These are phyloP conservation scores for Piromyces finnis DNA, from an alignment of 192 early-diverging fungal species.

Conservation along the genomic window DNA sequence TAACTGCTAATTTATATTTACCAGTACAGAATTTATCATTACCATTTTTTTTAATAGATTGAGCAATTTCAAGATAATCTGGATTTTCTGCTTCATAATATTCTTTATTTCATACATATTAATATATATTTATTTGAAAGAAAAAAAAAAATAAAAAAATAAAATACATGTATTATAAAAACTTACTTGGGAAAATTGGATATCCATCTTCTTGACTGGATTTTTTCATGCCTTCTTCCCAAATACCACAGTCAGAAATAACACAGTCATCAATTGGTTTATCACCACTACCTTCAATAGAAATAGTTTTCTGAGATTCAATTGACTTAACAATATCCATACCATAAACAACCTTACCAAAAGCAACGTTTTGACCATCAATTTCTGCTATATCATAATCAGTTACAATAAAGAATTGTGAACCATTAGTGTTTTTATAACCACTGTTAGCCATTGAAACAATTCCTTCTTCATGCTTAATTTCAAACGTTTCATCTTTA, in stretches of 20 bases:
- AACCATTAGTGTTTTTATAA: conserved; percentile 49
- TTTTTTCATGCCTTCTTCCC: conserved; percentile 12
- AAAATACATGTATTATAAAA: background rate
- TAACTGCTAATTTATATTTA: conserved; percentile 32
- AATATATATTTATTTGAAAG: conserved; percentile 9
- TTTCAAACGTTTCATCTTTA: background rate
- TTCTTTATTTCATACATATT: conserved; percentile 46
- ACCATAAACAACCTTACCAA: conserved; percentile 34
- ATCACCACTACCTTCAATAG: conserved; percentile 21
- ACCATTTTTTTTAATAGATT: conserved; percentile 51
- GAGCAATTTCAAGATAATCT: conserved; percentile 35
- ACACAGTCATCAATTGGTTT: conserved; percentile 34
- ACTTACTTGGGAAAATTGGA: background rate
- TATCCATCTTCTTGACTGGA: background rate
- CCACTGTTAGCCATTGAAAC: conserved; percentile 72
- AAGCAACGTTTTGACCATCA: conserved; percentile 57
- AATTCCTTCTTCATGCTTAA: conserved; percentile 4
- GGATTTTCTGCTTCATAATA: conserved; percentile 18
- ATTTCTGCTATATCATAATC: conserved; percentile 44
- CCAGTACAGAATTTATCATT: conserved; percentile 59
- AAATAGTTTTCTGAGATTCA: conserved; percentile 19
- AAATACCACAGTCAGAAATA: conserved; percentile 62
- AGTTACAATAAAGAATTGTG: conserved; percentile 68
- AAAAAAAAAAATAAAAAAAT: too few species aligned
- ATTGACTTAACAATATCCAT: background rate